Conservation (phyloP, 23 red algal species). For the Agarophyton chilense region DNA sequence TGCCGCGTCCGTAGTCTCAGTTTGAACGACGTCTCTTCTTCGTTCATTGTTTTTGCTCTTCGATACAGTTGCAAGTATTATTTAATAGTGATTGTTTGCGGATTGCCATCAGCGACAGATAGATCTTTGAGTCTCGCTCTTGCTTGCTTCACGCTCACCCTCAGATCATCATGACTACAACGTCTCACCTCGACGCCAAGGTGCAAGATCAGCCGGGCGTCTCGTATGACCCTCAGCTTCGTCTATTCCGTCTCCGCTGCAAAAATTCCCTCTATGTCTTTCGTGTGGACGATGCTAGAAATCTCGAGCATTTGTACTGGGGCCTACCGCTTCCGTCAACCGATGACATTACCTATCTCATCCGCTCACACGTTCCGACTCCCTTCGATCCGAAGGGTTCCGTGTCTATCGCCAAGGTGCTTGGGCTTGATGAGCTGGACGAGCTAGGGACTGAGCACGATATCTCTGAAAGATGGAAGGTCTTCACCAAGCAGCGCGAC, state of each 20-base stretch:
- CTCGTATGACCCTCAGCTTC: slow-evolving; percentile 74
- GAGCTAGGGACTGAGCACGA: slow-evolving; percentile 58
- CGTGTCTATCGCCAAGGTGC: slow-evolving; percentile 58
- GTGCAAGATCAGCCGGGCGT: slow-evolving; percentile 67
- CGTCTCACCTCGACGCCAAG: not conserved
- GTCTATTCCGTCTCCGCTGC: slow-evolving; percentile 82
- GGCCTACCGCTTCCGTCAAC: slow-evolving; percentile 61
- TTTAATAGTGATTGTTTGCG: no score
- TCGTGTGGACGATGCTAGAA: slow-evolving; percentile 86
- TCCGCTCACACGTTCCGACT: slow-evolving; percentile 81
- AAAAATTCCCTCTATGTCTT: slow-evolving; percentile 82
- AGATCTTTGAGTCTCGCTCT: no score
- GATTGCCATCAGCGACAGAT: no score
- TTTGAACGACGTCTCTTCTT: no score
- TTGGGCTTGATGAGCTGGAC: slow-evolving; percentile 81
- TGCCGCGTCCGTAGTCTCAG: no score
- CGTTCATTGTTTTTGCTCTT: no score
- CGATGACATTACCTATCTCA: slow-evolving; percentile 94
- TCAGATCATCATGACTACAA: not conserved
- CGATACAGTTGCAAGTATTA: no score
- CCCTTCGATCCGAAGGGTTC: slow-evolving; percentile 93
- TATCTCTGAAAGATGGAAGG: slow-evolving; percentile 85
- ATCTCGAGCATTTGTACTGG: slow-evolving; percentile 96
- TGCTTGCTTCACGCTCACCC: no score
- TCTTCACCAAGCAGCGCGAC: slow-evolving; percentile 83